Evolutionary conservation across 352 stramenopile genomes (phyloP), one percentile per base, ranked within the genome.

Genomic region (Pythium monospermum): DNA sequence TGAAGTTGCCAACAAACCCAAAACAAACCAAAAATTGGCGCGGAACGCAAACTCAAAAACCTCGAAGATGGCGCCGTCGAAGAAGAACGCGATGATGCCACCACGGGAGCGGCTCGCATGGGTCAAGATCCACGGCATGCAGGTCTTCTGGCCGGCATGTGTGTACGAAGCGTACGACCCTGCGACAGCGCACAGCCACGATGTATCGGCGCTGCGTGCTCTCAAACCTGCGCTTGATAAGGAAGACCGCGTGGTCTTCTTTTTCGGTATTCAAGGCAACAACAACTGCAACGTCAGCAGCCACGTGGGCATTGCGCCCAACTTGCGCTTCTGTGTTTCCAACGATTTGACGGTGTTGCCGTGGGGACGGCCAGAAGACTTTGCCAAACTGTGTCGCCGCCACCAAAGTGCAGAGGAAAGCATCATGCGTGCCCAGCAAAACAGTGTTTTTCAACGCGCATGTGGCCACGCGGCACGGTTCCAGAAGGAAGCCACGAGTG

Each of bases 191-290:
- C 67, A 86, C 48, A 55, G 61, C 19, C 77, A 84, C 58, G 81
- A 91, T 28, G 33, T 78, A 36, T 62, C 41, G 37, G 31, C 49
- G 4, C 46, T 91, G 23, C 65, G 71, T 19, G 42, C 39, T 11
- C 27, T n/a, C 32, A 86, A 87, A 40, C 76, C 76, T 4, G 66
- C 56, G 53, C 61, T 87, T n/a, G 71, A 85, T 46, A 31, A 22
- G 3, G 83, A 91, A 45, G 80, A 94, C 55, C 69, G 69, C 54
- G 54, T 94, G n/a, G 48, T 94, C 35, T 83, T 81, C 57, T 91
- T 91, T 66, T 87, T 94, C 40, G 83, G 83, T 37, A 71, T 91
- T 21, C 46, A 42, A 13, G 67, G 64, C 12, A 69, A 56, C 28
- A 66, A 63, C 27, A 64, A 66, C n/a, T 46, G 46, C 13, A 59